These are phyloP conservation scores for Ustilago trichophora DNA, from an alignment of 1,284 basidiomycete species.

Conservation along the genomic window DNA sequence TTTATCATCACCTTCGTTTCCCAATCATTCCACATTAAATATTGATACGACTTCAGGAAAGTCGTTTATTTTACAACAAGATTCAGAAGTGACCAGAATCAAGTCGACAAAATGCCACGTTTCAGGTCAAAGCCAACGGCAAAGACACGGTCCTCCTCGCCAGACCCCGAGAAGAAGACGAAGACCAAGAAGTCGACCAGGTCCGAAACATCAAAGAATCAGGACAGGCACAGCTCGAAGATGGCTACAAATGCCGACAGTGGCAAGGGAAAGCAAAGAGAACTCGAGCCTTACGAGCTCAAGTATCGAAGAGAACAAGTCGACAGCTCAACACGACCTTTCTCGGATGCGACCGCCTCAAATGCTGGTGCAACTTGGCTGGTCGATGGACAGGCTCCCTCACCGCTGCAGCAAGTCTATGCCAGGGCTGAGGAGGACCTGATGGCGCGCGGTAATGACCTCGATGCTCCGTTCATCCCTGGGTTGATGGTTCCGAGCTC, in stretches of 20 bases:
- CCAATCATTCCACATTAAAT: not conserved
- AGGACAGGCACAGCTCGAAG: too few relatives aligned
- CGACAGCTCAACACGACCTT: not conserved
- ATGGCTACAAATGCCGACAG: not conserved
- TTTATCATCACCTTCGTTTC: not conserved
- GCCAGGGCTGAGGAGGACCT: not conserved
- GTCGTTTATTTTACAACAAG: too few relatives aligned
- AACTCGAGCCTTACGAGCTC: not conserved
- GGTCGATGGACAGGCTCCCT: not conserved
- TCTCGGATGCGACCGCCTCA: not conserved
- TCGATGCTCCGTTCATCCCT: constrained; percentile 6
- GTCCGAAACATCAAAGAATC: too few relatives aligned
- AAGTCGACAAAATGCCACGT: constrained; percentile 10
- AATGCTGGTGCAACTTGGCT: not conserved
- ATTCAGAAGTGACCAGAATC: too few relatives aligned
- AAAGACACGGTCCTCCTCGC: constrained; percentile 2
- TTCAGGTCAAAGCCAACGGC: constrained; percentile 4
- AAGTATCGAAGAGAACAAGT: not conserved
- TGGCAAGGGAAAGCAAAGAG: constrained; percentile 12
- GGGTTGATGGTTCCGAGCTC: not conserved
- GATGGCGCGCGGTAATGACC: not conserved
- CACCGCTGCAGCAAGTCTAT: not conserved
- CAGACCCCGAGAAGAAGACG: not conserved
- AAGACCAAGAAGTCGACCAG: not conserved
- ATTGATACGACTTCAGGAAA: constrained; percentile 36